These are phyloP conservation scores for Gossypium longicalyx DNA, from an alignment of 345 rosid species.

Conservation along the genomic window DNA sequence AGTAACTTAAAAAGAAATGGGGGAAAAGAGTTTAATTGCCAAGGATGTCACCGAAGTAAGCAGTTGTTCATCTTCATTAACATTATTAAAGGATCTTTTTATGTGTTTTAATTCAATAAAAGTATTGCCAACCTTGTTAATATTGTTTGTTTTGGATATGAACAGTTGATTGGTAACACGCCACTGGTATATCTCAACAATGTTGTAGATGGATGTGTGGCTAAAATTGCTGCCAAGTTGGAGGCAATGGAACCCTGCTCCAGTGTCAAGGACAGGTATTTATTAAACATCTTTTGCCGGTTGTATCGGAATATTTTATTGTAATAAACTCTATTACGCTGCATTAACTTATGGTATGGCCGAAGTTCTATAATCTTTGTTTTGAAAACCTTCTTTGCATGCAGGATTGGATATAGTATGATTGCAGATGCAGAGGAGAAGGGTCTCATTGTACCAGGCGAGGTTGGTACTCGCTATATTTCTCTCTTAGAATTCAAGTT, in stretches of 20 bases:
- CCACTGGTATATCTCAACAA: conserved; percentile 81
- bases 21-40: conserved; percentile 42
- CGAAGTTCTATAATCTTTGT: conserved; percentile 1
- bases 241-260: conserved; percentile 91
- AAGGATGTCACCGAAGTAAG: conserved; percentile 64
- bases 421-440: conserved; percentile 72
- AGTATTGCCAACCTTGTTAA: conserved; percentile 9
- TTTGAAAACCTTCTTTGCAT: not conserved
- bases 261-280: conserved; percentile 89
- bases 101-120: not conserved
- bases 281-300: not conserved
- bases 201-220: conserved; percentile 68
- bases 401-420: conserved; percentile 76
- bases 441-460: conserved; percentile 56
- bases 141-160: conserved; percentile 2
- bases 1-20: conserved; percentile 24
- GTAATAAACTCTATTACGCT: not conserved
- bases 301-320: not conserved
- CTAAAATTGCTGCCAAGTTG: conserved; percentile 71
- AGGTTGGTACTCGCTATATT: conserved; percentile 42
- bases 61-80: not conserved
- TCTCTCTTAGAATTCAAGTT: not conserved
- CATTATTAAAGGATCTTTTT: not conserved
- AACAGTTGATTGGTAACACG: conserved; percentile 69
- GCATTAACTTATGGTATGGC: not conserved